Percentiles rank a stretch among this genome's conserved stretches.
These are phyloP conservation scores for Chaetomiaceae sp. DNA, from an alignment of 2,329 filamentous ascomycete species.

Conservation along the genomic window DNA sequence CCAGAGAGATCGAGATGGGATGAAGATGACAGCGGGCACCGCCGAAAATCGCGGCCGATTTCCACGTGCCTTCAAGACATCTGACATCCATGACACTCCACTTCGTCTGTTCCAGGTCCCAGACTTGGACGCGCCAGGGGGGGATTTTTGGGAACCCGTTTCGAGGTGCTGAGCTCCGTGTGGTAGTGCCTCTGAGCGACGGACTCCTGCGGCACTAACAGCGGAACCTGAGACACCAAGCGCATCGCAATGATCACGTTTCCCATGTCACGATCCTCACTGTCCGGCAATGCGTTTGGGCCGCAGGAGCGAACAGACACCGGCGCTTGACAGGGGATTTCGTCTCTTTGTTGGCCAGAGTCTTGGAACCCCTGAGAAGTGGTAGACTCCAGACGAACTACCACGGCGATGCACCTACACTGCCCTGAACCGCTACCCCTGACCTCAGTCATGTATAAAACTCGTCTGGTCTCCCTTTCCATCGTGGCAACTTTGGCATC, in stretches of 20 bases:
- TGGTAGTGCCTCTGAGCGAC: background rate
- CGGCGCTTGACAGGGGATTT: background rate
- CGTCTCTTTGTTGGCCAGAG: background rate
- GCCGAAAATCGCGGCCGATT: no score
- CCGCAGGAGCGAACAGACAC: constrained; percentile 3
- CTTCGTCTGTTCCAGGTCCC: no score
- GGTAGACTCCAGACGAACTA: background rate
- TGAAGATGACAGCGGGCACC: no score
- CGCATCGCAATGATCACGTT: constrained; percentile 15
- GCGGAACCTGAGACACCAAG: constrained; percentile 14
- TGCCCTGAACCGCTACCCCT: background rate
- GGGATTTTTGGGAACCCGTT: background rate
- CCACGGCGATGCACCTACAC: background rate
- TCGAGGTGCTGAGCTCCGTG: background rate
- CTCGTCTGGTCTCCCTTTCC: background rate
- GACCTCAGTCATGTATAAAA: background rate
- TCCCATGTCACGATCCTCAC: constrained; percentile 2
- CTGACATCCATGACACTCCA: no score
- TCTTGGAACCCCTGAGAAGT: background rate
- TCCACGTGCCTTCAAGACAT: no score
- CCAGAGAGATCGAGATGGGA: no score
- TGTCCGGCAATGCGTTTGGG: constrained; percentile 5
- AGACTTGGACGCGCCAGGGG: background rate
- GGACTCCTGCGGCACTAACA: constrained; percentile 10
- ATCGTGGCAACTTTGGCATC: background rate